Evolutionary conservation across 2,329 filamentous ascomycete genomes (phyloP).

Genomic region (Fusarium compactum): DNA sequence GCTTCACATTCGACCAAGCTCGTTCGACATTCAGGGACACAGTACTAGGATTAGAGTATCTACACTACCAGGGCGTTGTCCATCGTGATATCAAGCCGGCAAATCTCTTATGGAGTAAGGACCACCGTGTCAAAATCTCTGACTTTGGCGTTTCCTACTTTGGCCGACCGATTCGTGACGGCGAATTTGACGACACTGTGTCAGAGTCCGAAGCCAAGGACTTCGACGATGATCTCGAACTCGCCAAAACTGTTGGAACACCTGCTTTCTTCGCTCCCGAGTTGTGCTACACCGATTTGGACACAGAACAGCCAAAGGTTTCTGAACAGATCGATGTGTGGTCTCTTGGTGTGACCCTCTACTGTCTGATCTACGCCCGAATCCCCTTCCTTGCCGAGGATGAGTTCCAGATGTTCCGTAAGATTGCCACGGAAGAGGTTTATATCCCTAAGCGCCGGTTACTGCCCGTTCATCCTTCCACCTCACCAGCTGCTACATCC

Average conservation of each 20-base stretch:
- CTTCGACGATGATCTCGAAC: constrained; percentile 90
- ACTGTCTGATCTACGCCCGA: constrained; percentile 93
- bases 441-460: constrained; percentile 87
- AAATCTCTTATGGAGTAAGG: constrained; percentile 87
- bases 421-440: constrained; percentile 92
- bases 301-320: constrained; percentile 77
- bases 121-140: constrained; percentile 94
- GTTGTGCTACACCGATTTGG: constrained; percentile 87
- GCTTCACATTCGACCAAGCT: constrained; percentile 87
- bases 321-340: constrained; percentile 97
- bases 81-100: constrained; percentile 90
- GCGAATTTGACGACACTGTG: constrained; percentile 78
- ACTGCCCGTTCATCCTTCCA: constrained; percentile 76
- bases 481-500: constrained; percentile 66
- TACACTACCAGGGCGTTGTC: constrained; percentile 88
- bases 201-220: constrained; percentile 87
- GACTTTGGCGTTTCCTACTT: constrained; percentile 99
- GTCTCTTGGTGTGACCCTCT: constrained; percentile 95
- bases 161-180: constrained; percentile 85
- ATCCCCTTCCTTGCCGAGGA: constrained; percentile 94
- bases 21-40: constrained; percentile 91
- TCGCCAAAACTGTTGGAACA: constrained; percentile 98
- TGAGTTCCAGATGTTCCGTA: constrained; percentile 90
- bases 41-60: constrained; percentile 90
- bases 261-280: constrained; percentile 98